Conservation (phyloP, 1,284 basidiomycete genomes). For the Cryptococcus maquisensis region DNA sequence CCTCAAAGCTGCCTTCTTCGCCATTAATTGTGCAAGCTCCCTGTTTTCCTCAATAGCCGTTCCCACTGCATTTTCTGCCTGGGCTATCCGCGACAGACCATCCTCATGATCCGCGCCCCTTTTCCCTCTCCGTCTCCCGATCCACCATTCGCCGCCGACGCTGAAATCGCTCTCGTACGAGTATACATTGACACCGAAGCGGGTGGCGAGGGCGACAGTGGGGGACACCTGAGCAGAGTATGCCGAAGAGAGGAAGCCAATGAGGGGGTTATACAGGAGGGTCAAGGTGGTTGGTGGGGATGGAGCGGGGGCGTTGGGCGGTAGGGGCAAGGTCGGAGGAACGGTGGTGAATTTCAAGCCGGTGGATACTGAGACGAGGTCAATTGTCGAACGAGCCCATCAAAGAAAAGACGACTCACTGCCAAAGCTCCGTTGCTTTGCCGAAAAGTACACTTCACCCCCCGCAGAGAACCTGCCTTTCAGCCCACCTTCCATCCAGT, state of each 20-base stretch:
- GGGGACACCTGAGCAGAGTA: constrained; percentile 83
- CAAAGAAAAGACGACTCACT: constrained; percentile 55
- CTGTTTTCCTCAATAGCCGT: not conserved
- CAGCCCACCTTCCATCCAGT: constrained; percentile 80
- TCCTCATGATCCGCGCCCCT: constrained; percentile 6
- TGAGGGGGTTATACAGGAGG: constrained; percentile 91
- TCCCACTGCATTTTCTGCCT: not conserved
- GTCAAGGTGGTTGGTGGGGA: constrained; percentile 85
- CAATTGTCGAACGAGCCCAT: not conserved
- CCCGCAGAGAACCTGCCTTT: constrained; percentile 86
- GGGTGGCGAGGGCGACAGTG: constrained; percentile 80
- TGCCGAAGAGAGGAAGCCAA: constrained; percentile 86
- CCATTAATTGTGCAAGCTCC: constrained; percentile 5
- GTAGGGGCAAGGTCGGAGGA: constrained; percentile 49
- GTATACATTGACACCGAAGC: constrained; percentile 96
- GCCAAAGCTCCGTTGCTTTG: constrained; percentile 87
- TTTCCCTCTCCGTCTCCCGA: constrained; percentile 53
- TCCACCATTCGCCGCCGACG: constrained; percentile 92
- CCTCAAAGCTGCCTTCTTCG: constrained; percentile 6
- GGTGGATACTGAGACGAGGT: constrained; percentile 65
- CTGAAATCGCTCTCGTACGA: constrained; percentile 95
- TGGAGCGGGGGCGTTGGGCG: constrained; percentile 52
- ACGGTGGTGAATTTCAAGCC: constrained; percentile 88
- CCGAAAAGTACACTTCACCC: constrained; percentile 89
- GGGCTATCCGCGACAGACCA: not conserved